phyloP scores from a whole-genome alignment of 805 yeast genomes.

The Candida xyloterini region DNA sequence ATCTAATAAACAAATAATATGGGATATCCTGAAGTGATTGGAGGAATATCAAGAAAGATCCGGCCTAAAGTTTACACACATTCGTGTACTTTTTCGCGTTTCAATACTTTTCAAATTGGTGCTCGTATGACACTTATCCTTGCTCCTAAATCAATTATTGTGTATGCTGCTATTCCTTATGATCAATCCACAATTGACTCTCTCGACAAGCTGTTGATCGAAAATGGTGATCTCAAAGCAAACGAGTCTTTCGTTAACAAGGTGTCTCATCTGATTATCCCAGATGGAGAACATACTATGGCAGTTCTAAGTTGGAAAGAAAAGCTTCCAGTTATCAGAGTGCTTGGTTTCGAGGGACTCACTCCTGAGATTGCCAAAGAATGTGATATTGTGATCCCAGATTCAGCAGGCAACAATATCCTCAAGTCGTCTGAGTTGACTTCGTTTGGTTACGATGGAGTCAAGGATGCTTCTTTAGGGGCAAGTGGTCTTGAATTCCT shows the following conservation, averaged over 20 bases:
- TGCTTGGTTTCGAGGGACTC: slow-evolving; percentile 51
- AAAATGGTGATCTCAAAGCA: slow-evolving; percentile 28
- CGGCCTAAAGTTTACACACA: slow-evolving; percentile 33
- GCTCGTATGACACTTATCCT: slow-evolving; percentile 39
- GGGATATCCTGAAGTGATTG: slow-evolving; percentile 40
- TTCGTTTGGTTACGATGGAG: slow-evolving; percentile 36
- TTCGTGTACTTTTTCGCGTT: slow-evolving; percentile 35
- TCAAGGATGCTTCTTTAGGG: slow-evolving; percentile 29
- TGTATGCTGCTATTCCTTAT: slow-evolving; percentile 61
- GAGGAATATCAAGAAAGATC: slow-evolving; percentile 38
- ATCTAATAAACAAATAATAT: slow-evolving; percentile 18
- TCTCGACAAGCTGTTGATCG: slow-evolving; percentile 29
- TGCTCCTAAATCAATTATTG: slow-evolving; percentile 33
- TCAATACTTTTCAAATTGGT: slow-evolving; percentile 33
- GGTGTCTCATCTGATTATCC: slow-evolving; percentile 52
- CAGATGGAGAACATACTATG: slow-evolving; percentile 65
- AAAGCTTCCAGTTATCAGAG: slow-evolving; percentile 46
- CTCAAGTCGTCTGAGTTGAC: slow-evolving; percentile 29
- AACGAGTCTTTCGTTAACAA: slow-evolving; percentile 35
- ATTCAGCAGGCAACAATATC: slow-evolving; percentile 35
- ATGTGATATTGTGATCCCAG: slow-evolving; percentile 41
- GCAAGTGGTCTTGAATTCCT: slow-evolving; percentile 49
- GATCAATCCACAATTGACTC: slow-evolving; percentile 43
- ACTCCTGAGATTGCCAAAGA: slow-evolving; percentile 33
- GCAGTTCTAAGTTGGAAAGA: slow-evolving; percentile 53